Conservation (phyloP, 768 basidiomycete genomes). For the Pseudohyphozyma bogoriensis region DNA sequence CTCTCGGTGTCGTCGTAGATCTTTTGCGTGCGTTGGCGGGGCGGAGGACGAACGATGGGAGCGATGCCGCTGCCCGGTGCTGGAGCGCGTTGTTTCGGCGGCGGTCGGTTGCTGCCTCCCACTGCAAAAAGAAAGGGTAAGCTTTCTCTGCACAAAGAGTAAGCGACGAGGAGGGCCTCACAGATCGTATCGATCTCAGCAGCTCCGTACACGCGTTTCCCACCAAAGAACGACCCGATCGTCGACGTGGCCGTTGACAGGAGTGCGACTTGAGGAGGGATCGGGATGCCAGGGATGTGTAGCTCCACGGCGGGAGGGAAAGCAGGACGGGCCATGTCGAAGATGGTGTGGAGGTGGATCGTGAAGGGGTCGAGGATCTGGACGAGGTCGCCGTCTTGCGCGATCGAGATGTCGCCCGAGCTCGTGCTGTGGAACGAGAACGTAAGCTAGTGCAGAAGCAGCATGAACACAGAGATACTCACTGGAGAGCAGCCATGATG, state of each 20-base stretch:
- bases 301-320: constrained; percentile 14
- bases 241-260: constrained; percentile 5
- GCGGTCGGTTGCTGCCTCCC: constrained; percentile 27
- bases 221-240: constrained; percentile 17
- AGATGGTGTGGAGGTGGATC: constrained; percentile 20
- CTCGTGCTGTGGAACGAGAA: constrained; percentile 6
- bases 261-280: constrained; percentile 9
- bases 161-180: not conserved
- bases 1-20: constrained; percentile 15
- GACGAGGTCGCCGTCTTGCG: constrained; percentile 22
- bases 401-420: constrained; percentile 13
- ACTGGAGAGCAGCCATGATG: constrained; percentile 21
- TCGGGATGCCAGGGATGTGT: constrained; percentile 4
- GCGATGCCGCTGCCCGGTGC: not conserved
- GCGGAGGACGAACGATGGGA: not conserved
- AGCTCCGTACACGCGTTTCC: constrained; percentile 13
- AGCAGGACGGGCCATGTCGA: constrained; percentile 12
- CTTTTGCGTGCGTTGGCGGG: not conserved
- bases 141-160: no score
- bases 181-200: constrained; percentile 21
- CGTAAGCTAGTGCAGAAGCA: not conserved
- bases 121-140: not conserved
- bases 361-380: constrained; percentile 22
- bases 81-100: constrained; percentile 4
- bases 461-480: not conserved